Percentiles rank a stretch among this genome's conserved stretches.
phyloP scores from a whole-genome alignment of 106 monocot genomes.

The Dioscorea alata region DNA sequence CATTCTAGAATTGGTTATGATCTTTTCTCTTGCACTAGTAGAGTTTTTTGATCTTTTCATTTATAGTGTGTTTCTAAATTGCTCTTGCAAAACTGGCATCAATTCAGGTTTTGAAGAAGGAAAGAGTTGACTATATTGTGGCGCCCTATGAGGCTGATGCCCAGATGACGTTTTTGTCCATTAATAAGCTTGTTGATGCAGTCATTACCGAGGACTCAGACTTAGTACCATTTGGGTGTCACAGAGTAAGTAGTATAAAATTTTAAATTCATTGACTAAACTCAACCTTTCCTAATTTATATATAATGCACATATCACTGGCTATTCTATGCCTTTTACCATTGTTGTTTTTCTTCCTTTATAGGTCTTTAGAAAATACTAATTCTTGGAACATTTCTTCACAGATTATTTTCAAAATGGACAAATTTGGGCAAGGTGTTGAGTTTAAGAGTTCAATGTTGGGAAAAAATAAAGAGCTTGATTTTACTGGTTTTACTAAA shows the following conservation, averaged over 20 bases:
- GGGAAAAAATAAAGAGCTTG: constrained; percentile 61
- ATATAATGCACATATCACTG: background rate
- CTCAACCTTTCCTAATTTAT: background rate
- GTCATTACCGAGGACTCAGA: constrained; percentile 99
- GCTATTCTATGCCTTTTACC: too few relatives aligned
- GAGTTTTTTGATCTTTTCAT: too few relatives aligned
- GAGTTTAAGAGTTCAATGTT: constrained; percentile 67
- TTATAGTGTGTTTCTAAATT: too few relatives aligned
- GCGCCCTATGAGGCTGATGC: constrained; percentile 99
- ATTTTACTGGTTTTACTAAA: constrained; percentile 66
- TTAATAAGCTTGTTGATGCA: constrained; percentile 82
- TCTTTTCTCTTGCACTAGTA: too few relatives aligned
- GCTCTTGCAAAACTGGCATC: background rate
- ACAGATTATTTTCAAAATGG: constrained; percentile 98
- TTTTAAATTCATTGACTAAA: background rate
- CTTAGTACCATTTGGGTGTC: constrained; percentile 95
- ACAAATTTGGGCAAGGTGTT: constrained; percentile 92
- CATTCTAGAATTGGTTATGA: too few relatives aligned
- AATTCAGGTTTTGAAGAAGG: constrained; percentile 70
- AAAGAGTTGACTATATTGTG: constrained; percentile 87
- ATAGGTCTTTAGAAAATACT: background rate
- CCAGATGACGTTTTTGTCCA: constrained; percentile 87
- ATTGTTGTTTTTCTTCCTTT: background rate
- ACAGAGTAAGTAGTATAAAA: constrained; percentile 49
- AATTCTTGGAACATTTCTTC: constrained; percentile 7